Conservation (phyloP, 257 asterid species). For the Sherardia arvensis region DNA sequence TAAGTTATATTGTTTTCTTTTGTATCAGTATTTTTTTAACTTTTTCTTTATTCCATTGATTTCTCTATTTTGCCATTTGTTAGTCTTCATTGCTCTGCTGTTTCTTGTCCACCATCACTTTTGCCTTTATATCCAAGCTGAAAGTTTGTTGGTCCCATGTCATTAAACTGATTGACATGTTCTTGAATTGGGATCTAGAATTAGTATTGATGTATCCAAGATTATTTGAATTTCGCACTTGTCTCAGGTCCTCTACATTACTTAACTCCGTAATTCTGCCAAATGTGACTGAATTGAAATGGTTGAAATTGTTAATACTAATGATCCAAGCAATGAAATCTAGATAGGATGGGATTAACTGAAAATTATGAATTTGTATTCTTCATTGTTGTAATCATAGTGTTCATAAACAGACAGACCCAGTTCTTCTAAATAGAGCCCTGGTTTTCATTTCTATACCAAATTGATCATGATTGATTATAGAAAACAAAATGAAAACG, state of each 20-base stretch:
- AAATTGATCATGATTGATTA: not conserved
- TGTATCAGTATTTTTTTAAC: not conserved
- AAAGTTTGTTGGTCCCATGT: no score
- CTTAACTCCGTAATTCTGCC: not conserved
- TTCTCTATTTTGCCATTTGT: not conserved
- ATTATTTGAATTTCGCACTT: no score
- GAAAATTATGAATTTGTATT: not conserved
- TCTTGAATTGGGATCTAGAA: no score
- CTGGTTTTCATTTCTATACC: not conserved
- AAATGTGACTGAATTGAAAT: not conserved
- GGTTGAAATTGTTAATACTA: not conserved
- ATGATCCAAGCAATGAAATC: not conserved
- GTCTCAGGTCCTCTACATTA: not conserved
- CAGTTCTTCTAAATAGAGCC: not conserved
- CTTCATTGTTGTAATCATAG: not conserved
- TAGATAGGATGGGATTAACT: no score
- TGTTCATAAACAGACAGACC: not conserved
- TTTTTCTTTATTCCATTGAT: not conserved
- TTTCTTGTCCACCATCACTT: not conserved
- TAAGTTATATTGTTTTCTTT: slow-evolving; percentile 19
- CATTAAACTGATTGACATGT: no score
- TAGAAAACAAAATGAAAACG: not conserved
- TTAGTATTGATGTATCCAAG: no score
- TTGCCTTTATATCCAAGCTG: not conserved
- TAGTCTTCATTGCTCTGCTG: not conserved